Base-by-base conservation (phyloP, 2,329 filamentous ascomycete species). In the Colletotrichum orbiculare region DNA sequence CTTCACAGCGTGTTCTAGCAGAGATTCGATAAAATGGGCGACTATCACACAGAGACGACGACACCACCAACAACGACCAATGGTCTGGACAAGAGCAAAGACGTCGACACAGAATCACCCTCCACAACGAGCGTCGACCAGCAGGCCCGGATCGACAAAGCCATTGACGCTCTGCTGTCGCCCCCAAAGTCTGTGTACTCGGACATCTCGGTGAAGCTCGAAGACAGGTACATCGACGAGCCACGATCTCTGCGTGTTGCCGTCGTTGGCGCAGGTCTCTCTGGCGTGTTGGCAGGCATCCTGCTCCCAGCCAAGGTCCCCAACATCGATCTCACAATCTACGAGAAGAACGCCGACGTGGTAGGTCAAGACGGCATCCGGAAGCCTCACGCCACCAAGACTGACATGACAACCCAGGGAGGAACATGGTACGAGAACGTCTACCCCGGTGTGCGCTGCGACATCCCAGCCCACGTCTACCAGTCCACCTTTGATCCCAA, bases 281-380 rank as follows among this genome's bases (percentile, higher is more conserved):
- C 87, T 0, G 89, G 89, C 3, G 83, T 91, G 41, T 83, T 85
- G 5, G 87, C 90, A 1, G 91, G 89, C 0, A 82, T 88, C 8
- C 75, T 93, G 8, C 78, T 94, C 1, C 90, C 90, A 0, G 83
- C 79, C 9, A 93, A 93, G 68, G 86, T 93, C 0, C 90, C 91
- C 0, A 83, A 84, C 0, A 84, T 93, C 52, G 78, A 91, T 48
- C 75, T 93, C 64, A 86, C 82, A 1, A 87, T 92, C 42, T 87
- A 87, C 57, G 89, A 92, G 71, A 92, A 91, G 77, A 91, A 91
- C 68, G 71, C 79, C 0, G 88, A 91, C 54, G 83, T 91, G 71
- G 88, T 90, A 78, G 69, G 87, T 79, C 6, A 4, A 2, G 6
- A 6, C 17, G 2, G 2, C 2, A 1, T 33, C 53, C 0, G 2